These are phyloP conservation scores for Myxozyma lipomycoides DNA, from an alignment of 805 yeast genomes.

Conservation along the genomic window DNA sequence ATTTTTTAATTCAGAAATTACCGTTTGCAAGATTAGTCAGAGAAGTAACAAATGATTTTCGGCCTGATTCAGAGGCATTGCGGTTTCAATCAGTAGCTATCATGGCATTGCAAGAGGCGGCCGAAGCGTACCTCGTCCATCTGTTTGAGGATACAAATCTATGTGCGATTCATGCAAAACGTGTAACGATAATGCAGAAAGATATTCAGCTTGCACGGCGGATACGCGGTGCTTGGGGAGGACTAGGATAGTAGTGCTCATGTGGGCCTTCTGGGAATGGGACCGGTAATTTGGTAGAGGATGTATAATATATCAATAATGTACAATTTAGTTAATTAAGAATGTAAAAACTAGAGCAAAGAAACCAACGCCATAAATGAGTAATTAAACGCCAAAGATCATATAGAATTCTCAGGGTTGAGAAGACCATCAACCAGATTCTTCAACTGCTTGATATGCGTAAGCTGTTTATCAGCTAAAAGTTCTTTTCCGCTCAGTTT, in stretches of 20 bases:
- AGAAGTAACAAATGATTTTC: conserved; percentile 90
- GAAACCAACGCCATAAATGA: background rate
- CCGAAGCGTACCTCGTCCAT: conserved; percentile 95
- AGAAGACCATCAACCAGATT: conserved; percentile 4
- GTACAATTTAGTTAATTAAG: background rate
- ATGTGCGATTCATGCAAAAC: conserved; percentile 98
- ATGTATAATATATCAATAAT: background rate
- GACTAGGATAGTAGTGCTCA: conserved; percentile 13
- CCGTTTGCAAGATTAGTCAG: conserved; percentile 97
- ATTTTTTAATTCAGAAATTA: conserved; percentile 87
- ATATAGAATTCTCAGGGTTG: background rate
- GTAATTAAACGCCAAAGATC: background rate
- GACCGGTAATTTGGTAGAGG: background rate
- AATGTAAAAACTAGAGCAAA: background rate
- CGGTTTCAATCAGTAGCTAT: conserved; percentile 97
- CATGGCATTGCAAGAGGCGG: conserved; percentile 97
- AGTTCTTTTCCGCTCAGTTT: conserved; percentile 13
- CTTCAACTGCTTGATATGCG: conserved; percentile 3
- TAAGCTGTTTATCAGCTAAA: conserved; percentile 13
- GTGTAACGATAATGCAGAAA: conserved; percentile 98
- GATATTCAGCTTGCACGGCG: conserved; percentile 97
- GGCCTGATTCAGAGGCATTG: conserved; percentile 54
- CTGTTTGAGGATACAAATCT: conserved; percentile 96
- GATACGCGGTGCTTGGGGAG: conserved; percentile 70
- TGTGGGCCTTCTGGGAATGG: background rate